Base-by-base conservation (phyloP, 306 rosid genomes). In the Hippophae tibetana region DNA sequence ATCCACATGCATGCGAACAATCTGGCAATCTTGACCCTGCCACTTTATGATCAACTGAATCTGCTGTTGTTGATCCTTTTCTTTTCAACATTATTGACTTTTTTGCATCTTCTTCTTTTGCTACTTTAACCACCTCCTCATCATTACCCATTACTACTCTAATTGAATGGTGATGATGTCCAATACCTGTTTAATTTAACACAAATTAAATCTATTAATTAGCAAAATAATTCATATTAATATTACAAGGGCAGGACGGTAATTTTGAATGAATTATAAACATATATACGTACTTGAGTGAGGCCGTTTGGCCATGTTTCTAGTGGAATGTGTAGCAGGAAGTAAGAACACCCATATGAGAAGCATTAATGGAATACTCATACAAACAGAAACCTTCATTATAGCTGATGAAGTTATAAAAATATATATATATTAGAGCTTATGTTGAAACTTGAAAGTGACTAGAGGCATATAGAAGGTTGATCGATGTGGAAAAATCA, bases 1-100 rank as follows among this genome's bases (percentile, higher is more conserved):
- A 86, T 5, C 92, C 95, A 10, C 97, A 89, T 1, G 95, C 95
- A 52, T 86, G 95, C 13, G 95, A 83, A 45, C 97, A 86, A 67
- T 89, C 89, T 1, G 95, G 97, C 51, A 89, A 75, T 38, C 82
- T 66, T 9, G 97, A 89, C 55, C 97, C 97, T 0, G 95, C 95
- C 12, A 85, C 77, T 71, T 77, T 51, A 18, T 18, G 23, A 31
- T 31, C 38, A 27, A 83, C 47, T 0, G 92, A 79, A 41, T 87
- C 84, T 1, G 23, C 23, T 18, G 23, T 1, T 18, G 23, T 18
- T 18, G 23, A 18, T 18, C 23, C 23, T 18, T 18, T 18, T 18
- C 23, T 18, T 18, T 18, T 18, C 23, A 18, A 18, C 23, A 18
- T 18, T 18, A 18, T 18, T 18, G 23, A 18, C 23, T 1, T 18